These are phyloP conservation scores for Botrytis porri DNA, from an alignment of 2,329 filamentous ascomycete genomes.

Conservation along the genomic window DNA sequence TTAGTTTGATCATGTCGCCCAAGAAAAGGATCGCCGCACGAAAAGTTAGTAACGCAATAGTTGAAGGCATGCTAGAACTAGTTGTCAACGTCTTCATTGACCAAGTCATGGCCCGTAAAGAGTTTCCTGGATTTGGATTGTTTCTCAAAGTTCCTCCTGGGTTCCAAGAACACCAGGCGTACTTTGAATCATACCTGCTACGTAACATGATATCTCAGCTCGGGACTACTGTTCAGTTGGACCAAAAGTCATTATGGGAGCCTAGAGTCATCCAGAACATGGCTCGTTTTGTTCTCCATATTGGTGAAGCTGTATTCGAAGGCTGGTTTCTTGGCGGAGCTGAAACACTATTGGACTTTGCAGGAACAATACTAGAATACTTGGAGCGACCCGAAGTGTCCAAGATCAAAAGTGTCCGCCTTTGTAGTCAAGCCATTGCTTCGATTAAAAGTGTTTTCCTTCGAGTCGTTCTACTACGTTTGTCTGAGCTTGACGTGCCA, in stretches of 20 bases:
- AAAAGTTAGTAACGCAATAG: constrained; percentile 63
- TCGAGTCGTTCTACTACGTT: constrained; percentile 71
- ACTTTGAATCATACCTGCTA: constrained; percentile 88
- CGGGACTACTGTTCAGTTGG: constrained; percentile 64
- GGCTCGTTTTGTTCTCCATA: constrained; percentile 73
- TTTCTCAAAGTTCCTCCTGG: constrained; percentile 88
- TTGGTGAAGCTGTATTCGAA: constrained; percentile 89
- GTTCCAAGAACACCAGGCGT: constrained; percentile 90
- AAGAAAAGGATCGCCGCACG: constrained; percentile 50
- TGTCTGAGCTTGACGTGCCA: constrained; percentile 77
- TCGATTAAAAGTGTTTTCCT: constrained; percentile 76
- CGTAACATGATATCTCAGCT: constrained; percentile 71
- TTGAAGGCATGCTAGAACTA: constrained; percentile 75
- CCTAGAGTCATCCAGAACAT: constrained; percentile 84
- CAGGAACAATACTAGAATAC: constrained; percentile 81
- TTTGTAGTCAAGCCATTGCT: constrained; percentile 80
- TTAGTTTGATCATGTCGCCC: constrained; percentile 62
- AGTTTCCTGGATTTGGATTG: constrained; percentile 83
- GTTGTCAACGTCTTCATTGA: constrained; percentile 79
- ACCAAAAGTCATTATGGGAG: constrained; percentile 72
- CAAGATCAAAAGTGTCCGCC: constrained; percentile 78
- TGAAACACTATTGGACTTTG: constrained; percentile 78
- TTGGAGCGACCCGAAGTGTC: constrained; percentile 82
- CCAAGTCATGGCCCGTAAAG: constrained; percentile 80
- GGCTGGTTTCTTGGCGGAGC: constrained; percentile 94